Evolutionary conservation across 2,329 filamentous ascomycete genomes (phyloP).

Genomic region (Fusarium heterosporum): DNA sequence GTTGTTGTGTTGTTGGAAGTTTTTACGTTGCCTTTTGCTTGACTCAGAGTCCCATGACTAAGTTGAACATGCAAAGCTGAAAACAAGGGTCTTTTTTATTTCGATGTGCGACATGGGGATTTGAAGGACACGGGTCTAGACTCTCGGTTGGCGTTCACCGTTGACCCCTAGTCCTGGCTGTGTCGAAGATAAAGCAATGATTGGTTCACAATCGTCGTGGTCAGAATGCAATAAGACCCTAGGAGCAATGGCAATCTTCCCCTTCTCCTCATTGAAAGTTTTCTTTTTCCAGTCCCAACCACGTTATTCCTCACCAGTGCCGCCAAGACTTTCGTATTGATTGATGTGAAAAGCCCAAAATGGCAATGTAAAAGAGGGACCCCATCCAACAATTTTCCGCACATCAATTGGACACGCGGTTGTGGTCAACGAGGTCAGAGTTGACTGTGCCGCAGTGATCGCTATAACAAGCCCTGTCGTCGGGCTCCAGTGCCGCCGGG

Average conservation of each 20-base stretch:
- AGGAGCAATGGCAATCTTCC: neutral
- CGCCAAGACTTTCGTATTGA: neutral
- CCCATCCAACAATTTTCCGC: constrained; percentile 8
- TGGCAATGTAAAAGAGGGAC: constrained; percentile 7
- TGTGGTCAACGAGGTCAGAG: neutral
- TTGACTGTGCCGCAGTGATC: constrained; percentile 21
- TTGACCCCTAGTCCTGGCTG: constrained; percentile 8
- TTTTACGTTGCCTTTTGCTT: neutral
- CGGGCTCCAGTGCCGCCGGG: neutral
- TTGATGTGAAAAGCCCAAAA: constrained; percentile 10
- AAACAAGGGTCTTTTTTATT: constrained; percentile 7
- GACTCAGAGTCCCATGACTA: neutral
- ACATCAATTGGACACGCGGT: neutral
- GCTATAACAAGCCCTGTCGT: constrained; percentile 15
- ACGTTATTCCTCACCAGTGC: neutral
- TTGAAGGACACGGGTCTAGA: neutral
- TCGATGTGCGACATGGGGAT: constrained; percentile 8
- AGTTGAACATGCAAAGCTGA: neutral
- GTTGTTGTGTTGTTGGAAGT: neutral
- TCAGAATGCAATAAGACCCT: constrained; percentile 11
- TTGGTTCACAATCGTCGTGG: constrained; percentile 6
- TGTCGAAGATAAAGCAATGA: constrained; percentile 19
- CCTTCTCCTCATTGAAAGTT: neutral
- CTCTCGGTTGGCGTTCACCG: neutral
- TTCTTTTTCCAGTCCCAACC: constrained; percentile 6